Evolutionary conservation across 2,329 filamentous ascomycete species (phyloP).

Genomic region (Orbilia oligospora): DNA sequence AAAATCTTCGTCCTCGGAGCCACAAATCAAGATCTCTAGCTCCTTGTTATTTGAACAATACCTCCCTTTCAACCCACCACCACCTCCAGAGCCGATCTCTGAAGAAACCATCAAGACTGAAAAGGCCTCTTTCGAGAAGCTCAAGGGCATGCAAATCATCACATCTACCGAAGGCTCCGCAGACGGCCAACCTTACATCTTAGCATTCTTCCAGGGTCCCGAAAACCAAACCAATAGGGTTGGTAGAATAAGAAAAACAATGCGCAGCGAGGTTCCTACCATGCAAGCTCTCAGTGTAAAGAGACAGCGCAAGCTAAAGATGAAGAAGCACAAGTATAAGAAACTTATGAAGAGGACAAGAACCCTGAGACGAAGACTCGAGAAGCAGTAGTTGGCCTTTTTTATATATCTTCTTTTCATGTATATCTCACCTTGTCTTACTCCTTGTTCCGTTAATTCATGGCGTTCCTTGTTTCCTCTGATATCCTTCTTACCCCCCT

Average conservation of each 20-base stretch:
- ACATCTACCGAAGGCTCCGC: slow-evolving; percentile 20
- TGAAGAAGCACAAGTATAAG: slow-evolving; percentile 99
- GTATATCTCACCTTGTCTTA: slow-evolving; percentile 6
- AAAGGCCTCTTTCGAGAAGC: slow-evolving; percentile 17
- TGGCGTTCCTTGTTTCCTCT: slow-evolving; percentile 40
- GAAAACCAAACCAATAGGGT: slow-evolving; percentile 64
- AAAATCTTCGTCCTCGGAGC: slow-evolving; percentile 68
- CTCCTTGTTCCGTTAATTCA: slow-evolving; percentile 26
- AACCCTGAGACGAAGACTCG: slow-evolving; percentile 85
- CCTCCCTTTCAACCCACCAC: slow-evolving; percentile 87
- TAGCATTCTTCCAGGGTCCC: slow-evolving; percentile 72
- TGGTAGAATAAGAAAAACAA: slow-evolving; percentile 69
- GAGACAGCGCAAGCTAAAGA: slow-evolving; percentile 93
- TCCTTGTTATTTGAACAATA: slow-evolving; percentile 79
- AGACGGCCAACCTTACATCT: slow-evolving; percentile 25
- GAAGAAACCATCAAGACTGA: slow-evolving; percentile 64
- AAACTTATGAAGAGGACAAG: slow-evolving; percentile 95
- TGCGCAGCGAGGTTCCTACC: slow-evolving; percentile 70
- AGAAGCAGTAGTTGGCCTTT: slow-evolving; percentile 48
- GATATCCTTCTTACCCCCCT: slow-evolving; percentile 15
- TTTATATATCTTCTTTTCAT: neutral
- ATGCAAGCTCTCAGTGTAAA: slow-evolving; percentile 92
- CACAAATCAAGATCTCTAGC: slow-evolving; percentile 76
- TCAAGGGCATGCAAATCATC: slow-evolving; percentile 35
- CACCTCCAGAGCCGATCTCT: slow-evolving; percentile 76